Evolutionary conservation across 306 rosid species (phyloP).

Genomic region (Cercis canadensis): DNA sequence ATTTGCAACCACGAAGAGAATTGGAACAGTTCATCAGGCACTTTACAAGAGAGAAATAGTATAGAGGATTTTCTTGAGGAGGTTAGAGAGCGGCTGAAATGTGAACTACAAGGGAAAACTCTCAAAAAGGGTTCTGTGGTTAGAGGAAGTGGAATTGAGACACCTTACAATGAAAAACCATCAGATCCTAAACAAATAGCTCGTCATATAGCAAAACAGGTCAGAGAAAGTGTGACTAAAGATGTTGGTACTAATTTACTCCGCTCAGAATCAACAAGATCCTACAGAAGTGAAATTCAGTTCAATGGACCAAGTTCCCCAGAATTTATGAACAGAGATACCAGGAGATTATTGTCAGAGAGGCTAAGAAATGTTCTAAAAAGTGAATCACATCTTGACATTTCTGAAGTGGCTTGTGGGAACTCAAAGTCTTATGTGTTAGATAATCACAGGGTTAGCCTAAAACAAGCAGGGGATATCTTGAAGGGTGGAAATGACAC

Average conservation of each 20-base stretch:
- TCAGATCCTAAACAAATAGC: constrained; percentile 79
- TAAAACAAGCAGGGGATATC: constrained; percentile 43
- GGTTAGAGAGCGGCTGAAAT: constrained; percentile 84
- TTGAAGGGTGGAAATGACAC: constrained; percentile 39
- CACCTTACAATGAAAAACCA: constrained; percentile 75
- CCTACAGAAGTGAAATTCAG: constrained; percentile 68
- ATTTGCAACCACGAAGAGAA: constrained; percentile 62
- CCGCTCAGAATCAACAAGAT: constrained; percentile 76
- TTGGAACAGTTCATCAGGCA: constrained; percentile 63
- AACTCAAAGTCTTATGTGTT: constrained; percentile 55
- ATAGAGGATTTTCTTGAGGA: constrained; percentile 93
- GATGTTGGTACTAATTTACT: constrained; percentile 62
- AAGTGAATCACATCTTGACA: constrained; percentile 52
- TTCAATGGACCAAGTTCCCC: constrained; percentile 64
- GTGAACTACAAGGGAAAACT: constrained; percentile 77
- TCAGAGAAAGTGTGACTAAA: constrained; percentile 71
- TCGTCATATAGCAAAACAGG: constrained; percentile 74
- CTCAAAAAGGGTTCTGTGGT: constrained; percentile 59
- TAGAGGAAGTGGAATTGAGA: constrained; percentile 87
- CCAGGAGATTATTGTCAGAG: constrained; percentile 71
- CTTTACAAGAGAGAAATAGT: constrained; percentile 66
- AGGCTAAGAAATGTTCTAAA: constrained; percentile 64
- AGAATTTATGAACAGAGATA: constrained; percentile 68
- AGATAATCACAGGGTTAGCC: constrained; percentile 49
- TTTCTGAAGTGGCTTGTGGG: constrained; percentile 40